phyloP scores from a whole-genome alignment of 495 filamentous ascomycete species.

The Trypethelium eluteriae region DNA sequence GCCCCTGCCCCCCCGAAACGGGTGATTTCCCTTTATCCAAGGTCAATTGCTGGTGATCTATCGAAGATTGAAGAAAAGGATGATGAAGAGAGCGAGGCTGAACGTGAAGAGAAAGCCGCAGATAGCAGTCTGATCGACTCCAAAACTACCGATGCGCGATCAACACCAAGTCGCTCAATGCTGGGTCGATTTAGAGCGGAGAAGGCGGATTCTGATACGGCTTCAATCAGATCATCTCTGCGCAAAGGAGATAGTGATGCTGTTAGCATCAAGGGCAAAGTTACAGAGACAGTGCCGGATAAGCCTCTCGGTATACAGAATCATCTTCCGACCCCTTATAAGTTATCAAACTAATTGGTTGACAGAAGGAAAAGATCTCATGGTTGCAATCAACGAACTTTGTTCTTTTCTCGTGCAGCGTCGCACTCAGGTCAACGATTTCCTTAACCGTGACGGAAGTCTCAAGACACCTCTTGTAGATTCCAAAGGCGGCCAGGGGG shows the following conservation, averaged over 20 bases:
- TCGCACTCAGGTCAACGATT: constrained; percentile 69
- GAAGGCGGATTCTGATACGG: constrained; percentile 50
- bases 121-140: constrained; percentile 25
- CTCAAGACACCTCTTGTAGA: constrained; percentile 43
- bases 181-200: constrained; percentile 47
- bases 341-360: constrained; percentile 12
- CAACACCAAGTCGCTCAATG: constrained; percentile 29
- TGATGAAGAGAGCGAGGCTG: constrained; percentile 35
- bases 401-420: constrained; percentile 79
- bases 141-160: constrained; percentile 29
- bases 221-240: constrained; percentile 56
- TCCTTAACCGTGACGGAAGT: constrained; percentile 66
- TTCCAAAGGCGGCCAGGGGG: constrained; percentile 12
- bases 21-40: constrained; percentile 80
- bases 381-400: constrained; percentile 68
- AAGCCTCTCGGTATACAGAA: constrained; percentile 41
- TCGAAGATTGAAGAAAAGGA: constrained; percentile 43
- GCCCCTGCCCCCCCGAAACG: constrained; percentile 82
- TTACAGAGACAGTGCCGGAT: constrained; percentile 32
- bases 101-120: constrained; percentile 40
- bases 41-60: constrained; percentile 71
- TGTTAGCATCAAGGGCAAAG: constrained; percentile 41
- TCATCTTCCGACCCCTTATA: neutral
- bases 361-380: constrained; percentile 69
- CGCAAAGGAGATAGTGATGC: constrained; percentile 44